These are phyloP conservation scores for Peniophora sp. DNA, from an alignment of 1,284 basidiomycete species.

Conservation along the genomic window DNA sequence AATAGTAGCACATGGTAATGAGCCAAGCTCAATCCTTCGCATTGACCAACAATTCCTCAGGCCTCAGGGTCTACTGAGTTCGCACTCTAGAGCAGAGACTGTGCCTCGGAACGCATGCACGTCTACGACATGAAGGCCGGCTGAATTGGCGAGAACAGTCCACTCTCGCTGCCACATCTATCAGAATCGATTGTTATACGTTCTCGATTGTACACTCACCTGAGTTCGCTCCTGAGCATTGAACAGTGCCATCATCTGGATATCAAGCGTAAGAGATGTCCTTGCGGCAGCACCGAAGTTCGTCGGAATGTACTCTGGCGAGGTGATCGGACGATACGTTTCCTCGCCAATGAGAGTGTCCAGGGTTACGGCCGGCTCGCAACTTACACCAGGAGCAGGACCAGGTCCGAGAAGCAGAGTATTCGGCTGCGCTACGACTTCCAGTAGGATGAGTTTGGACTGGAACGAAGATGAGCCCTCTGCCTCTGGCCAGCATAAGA, in stretches of 20 bases:
- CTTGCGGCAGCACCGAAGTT: slow-evolving; percentile 9
- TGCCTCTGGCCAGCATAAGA: not conserved
- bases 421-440: slow-evolving; percentile 5
- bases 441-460: slow-evolving; percentile 9
- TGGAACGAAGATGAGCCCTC: not conserved
- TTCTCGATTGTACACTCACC: slow-evolving; percentile 1
- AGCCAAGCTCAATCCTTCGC: no score
- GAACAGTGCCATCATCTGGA: slow-evolving; percentile 12
- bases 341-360: slow-evolving; percentile 2
- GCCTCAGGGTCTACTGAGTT: no score
- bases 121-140: slow-evolving; percentile 5
- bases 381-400: not conserved
- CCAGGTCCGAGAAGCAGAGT: not conserved
- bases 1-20: no score
- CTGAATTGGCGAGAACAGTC: slow-evolving; percentile 3
- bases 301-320: slow-evolving; percentile 8
- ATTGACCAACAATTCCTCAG: no score
- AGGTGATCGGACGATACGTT: not conserved
- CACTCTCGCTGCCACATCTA: slow-evolving; percentile 6
- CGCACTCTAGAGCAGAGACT: slow-evolving; percentile 10
- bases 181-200: not conserved
- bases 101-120: slow-evolving; percentile 7
- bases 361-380: slow-evolving; percentile 1
- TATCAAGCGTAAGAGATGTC: slow-evolving; percentile 8
- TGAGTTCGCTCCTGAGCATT: slow-evolving; percentile 10